Percentiles rank a stretch among this genome's conserved stretches.
phyloP scores from a whole-genome alignment of 2,329 filamentous ascomycete genomes.

The Xylaria digitata region DNA sequence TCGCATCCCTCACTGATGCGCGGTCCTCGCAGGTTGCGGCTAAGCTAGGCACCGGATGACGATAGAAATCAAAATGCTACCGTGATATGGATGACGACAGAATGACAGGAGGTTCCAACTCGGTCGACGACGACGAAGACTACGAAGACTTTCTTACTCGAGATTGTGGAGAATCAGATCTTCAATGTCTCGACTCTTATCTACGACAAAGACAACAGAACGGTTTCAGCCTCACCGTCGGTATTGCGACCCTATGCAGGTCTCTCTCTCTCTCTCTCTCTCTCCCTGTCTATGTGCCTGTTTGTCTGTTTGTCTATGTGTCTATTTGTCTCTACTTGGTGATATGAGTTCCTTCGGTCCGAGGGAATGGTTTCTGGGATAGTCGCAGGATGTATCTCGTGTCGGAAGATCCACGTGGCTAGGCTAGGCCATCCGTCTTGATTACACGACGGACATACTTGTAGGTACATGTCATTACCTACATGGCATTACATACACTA shows the following conservation, averaged over 20 bases:
- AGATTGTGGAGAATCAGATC: slow-evolving; percentile 8
- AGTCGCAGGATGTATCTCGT: slow-evolving; percentile 16
- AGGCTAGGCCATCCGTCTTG: slow-evolving; percentile 5
- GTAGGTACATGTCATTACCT: not conserved
- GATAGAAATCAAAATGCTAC: slow-evolving; percentile 9
- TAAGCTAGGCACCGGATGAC: slow-evolving; percentile 6
- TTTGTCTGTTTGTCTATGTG: too few species aligned
- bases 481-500: not conserved
- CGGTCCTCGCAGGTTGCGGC: slow-evolving; percentile 34
- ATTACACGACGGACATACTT: not conserved
- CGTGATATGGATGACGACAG: not conserved
- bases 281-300: not conserved
- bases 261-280: slow-evolving; percentile 6
- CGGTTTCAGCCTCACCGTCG: slow-evolving; percentile 32
- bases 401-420: slow-evolving; percentile 34
- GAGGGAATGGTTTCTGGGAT: slow-evolving; percentile 3
- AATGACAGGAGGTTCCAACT: not conserved
- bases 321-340: slow-evolving; percentile 22
- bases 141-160: slow-evolving; percentile 3
- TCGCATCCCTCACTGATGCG: slow-evolving; percentile 28
- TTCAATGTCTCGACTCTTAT: slow-evolving; percentile 19
- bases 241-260: slow-evolving; percentile 34
- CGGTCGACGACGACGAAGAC: not conserved
- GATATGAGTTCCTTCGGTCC: slow-evolving; percentile 22
- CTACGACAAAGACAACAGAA: slow-evolving; percentile 5